These are phyloP conservation scores for Entrophospora sp. DNA, from an alignment of 192 early-diverging fungal genomes.

Conservation along the genomic window DNA sequence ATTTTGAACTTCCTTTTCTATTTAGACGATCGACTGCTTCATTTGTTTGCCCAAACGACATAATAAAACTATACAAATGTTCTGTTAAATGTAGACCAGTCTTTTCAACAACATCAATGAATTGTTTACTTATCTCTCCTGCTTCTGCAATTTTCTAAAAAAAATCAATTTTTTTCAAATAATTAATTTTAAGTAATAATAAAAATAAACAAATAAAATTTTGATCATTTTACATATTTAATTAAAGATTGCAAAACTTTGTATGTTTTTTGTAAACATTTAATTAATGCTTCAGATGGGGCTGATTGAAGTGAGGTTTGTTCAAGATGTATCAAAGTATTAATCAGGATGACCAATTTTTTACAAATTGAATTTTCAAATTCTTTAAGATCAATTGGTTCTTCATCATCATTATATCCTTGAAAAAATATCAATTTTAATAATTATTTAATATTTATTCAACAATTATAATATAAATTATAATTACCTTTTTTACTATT, in stretches of 20 bases:
- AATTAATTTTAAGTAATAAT: background rate
- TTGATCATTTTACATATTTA: constrained; percentile 31
- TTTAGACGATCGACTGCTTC: background rate
- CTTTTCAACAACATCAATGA: constrained; percentile 37
- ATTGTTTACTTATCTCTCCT: constrained; percentile 5
- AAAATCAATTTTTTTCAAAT: too few species aligned
- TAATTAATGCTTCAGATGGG: constrained; percentile 39
- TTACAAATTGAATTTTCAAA: constrained; percentile 36
- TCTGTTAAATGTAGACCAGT: constrained; percentile 37
- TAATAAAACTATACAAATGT: constrained; percentile 45
- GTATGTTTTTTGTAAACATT: constrained; percentile 39
- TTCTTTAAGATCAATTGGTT: background rate
- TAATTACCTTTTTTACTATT: constrained; percentile 20
- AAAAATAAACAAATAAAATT: background rate
- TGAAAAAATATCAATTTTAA: background rate
- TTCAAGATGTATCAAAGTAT: constrained; percentile 31
- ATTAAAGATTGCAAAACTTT: constrained; percentile 35
- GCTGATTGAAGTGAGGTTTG: constrained; percentile 30
- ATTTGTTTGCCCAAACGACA: constrained; percentile 24
- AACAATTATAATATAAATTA: too few species aligned
- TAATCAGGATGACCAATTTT: constrained; percentile 30
- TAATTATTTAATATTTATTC: too few species aligned
- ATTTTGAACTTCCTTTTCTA: constrained; percentile 23
- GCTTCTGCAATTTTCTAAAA: constrained; percentile 10
- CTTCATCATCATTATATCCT: background rate